Evolutionary conservation across 1,139 yeast genomes (phyloP).

Genomic region (Yamadazyma dendronema): DNA sequence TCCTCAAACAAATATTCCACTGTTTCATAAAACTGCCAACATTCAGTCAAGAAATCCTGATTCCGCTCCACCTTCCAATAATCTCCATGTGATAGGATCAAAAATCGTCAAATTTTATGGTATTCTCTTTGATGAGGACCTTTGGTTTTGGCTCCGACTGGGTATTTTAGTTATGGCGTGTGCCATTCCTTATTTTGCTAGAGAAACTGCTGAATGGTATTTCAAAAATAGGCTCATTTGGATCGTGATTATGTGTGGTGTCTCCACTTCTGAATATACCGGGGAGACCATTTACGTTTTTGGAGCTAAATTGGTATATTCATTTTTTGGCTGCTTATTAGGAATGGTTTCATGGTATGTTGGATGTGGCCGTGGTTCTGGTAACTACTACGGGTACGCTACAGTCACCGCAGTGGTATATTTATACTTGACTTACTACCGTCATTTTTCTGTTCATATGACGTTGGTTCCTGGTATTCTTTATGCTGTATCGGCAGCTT

Average conservation of each 20-base stretch:
- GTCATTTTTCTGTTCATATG: constrained; percentile 34
- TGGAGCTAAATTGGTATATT: constrained; percentile 25
- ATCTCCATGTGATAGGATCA: constrained; percentile 22
- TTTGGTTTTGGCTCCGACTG: constrained; percentile 35
- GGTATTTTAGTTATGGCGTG: constrained; percentile 24
- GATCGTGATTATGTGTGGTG: constrained; percentile 35
- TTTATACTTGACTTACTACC: constrained; percentile 24
- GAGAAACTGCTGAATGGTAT: constrained; percentile 33
- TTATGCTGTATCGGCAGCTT: constrained; percentile 27
- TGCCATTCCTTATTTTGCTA: constrained; percentile 29
- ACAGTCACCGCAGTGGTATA: constrained; percentile 30
- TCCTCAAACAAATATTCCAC: constrained; percentile 11
- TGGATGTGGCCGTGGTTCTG: constrained; percentile 30
- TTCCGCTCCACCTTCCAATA: constrained; percentile 25
- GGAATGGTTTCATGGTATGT: constrained; percentile 41
- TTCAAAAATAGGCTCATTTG: constrained; percentile 29
- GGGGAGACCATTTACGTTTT: constrained; percentile 34
- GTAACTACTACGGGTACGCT: constrained; percentile 34
- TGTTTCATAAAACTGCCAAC: constrained; percentile 3
- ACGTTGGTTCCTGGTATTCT: constrained; percentile 30
- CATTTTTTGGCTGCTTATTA: constrained; percentile 31
- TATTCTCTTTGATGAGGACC: constrained; percentile 18
- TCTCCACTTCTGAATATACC: constrained; percentile 32
- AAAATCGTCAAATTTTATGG: constrained; percentile 17
- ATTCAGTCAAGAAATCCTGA: constrained; percentile 27